phyloP scores from a whole-genome alignment of 2,329 filamentous ascomycete species.

The Hypoxylon sp. region DNA sequence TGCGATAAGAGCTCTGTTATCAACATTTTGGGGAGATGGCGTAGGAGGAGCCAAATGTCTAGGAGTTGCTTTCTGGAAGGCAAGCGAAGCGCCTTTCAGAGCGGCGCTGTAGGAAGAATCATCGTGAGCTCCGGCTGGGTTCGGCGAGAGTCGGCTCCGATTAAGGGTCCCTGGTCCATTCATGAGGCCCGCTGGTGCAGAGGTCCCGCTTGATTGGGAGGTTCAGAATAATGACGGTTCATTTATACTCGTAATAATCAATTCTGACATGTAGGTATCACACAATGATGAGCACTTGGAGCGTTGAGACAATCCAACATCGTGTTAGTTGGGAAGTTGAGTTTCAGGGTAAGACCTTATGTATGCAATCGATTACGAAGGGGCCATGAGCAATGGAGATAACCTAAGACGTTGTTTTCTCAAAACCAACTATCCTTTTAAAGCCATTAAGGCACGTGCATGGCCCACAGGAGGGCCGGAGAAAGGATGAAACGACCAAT shows the following conservation, averaged over 20 bases:
- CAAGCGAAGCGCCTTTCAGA: slow-evolving; percentile 66
- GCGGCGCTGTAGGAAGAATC: slow-evolving; percentile 54
- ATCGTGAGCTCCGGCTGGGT: slow-evolving; percentile 49
- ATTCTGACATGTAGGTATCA: slow-evolving; percentile 8
- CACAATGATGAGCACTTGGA: neutral
- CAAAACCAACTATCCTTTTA: too few relatives aligned
- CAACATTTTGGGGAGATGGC: slow-evolving; percentile 33
- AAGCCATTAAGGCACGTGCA: too few relatives aligned
- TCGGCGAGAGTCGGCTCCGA: slow-evolving; percentile 46
- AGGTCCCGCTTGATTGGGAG: slow-evolving; percentile 31
- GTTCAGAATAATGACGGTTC: slow-evolving; percentile 22
- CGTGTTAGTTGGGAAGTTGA: slow-evolving; percentile 8
- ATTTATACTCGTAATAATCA: slow-evolving; percentile 33
- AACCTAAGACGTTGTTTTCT: too few relatives aligned
- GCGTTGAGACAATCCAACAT: slow-evolving; percentile 5
- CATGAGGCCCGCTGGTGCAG: slow-evolving; percentile 46
- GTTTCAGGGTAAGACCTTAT: slow-evolving; percentile 23
- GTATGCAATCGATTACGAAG: slow-evolving; percentile 17
- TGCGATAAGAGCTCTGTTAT: slow-evolving; percentile 60
- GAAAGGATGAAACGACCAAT: slow-evolving; percentile 39
- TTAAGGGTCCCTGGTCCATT: slow-evolving; percentile 45
- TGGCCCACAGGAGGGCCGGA: slow-evolving; percentile 7
- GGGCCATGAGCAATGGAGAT: too few relatives aligned
- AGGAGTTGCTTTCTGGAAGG: slow-evolving; percentile 60
- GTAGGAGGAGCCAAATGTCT: slow-evolving; percentile 29